Percentiles rank a stretch among this genome's conserved stretches.
Evolutionary conservation across 768 basidiomycete genomes (phyloP).

Genomic region (Trichaptum fuscoviolaceum): DNA sequence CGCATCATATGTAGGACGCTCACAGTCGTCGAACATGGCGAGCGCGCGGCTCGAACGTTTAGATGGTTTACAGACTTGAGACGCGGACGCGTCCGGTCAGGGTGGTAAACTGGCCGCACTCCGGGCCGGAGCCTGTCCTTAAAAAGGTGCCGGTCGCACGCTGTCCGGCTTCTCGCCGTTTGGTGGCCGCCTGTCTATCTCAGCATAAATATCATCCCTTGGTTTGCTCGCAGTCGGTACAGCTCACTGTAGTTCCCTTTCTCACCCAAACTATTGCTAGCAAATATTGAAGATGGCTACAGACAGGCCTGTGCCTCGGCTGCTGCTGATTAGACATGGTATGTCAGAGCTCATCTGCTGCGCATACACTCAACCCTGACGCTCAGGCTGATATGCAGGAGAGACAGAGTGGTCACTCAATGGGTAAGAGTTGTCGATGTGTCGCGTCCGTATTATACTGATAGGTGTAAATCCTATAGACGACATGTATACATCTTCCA

Average conservation of each 20-base stretch:
- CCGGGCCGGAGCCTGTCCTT: neutral
- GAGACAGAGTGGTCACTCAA: constrained; percentile 94
- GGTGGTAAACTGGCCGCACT: neutral
- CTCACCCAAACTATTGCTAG: neutral
- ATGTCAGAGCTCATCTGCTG: constrained; percentile 5
- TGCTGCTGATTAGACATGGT: constrained; percentile 80
- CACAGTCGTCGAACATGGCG: constrained; percentile 38
- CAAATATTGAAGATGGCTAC: neutral
- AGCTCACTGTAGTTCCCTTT: neutral
- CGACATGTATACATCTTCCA: constrained; percentile 47
- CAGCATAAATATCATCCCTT: neutral
- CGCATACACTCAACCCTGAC: neutral
- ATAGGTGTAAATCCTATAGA: constrained; percentile 27
- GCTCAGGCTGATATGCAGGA: constrained; percentile 43
- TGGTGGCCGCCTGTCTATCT: neutral
- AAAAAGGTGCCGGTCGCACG: neutral
- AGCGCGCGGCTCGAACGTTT: neutral
- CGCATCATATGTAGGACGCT: constrained; percentile 14
- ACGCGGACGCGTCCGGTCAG: neutral
- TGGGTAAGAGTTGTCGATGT: constrained; percentile 43
- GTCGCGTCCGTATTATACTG: constrained; percentile 10
- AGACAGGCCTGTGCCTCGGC: constrained; percentile 53
- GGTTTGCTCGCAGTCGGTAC: neutral
- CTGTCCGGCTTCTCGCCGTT: neutral
- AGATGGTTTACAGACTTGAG: neutral